Evolutionary conservation across 768 basidiomycete genomes (phyloP).

Genomic region (Trametes cinnabarina): DNA sequence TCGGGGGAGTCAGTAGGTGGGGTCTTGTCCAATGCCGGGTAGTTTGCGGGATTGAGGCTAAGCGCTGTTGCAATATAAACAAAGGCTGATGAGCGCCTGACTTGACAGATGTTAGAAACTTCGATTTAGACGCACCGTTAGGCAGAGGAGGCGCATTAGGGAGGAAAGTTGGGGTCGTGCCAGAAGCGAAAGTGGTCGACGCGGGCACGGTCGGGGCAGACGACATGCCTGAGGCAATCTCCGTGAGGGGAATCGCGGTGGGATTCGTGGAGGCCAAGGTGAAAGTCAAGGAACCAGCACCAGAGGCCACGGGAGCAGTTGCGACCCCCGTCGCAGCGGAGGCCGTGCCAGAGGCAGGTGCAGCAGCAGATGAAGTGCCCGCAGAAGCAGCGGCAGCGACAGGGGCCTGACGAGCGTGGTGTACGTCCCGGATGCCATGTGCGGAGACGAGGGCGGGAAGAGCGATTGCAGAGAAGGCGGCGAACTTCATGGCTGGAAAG

Average conservation of each 20-base stretch:
- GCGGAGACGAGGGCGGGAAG: constrained; percentile 45
- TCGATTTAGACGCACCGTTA: constrained; percentile 37
- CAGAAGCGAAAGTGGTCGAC: constrained; percentile 34
- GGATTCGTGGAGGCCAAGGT: constrained; percentile 33
- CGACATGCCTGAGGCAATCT: constrained; percentile 27
- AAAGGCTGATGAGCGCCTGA: not conserved
- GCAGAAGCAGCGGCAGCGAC: constrained; percentile 12
- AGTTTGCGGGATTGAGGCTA: constrained; percentile 49
- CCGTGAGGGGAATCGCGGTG: constrained; percentile 33
- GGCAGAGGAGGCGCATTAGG: constrained; percentile 60
- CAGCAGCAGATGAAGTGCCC: constrained; percentile 14
- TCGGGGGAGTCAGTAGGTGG: constrained; percentile 61
- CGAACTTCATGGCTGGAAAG: constrained; percentile 29
- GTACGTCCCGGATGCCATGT: constrained; percentile 25
- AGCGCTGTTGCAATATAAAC: constrained; percentile 32
- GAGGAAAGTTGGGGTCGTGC: constrained; percentile 41
- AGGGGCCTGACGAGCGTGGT: constrained; percentile 28
- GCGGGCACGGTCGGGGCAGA: constrained; percentile 32
- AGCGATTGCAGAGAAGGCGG: constrained; percentile 29
- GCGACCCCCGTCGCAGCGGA: constrained; percentile 24
- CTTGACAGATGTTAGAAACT: not conserved
- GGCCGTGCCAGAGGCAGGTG: constrained; percentile 20
- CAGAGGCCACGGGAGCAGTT: not conserved
- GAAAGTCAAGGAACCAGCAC: constrained; percentile 27
- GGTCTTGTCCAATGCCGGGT: constrained; percentile 61